phyloP scores from a whole-genome alignment of 106 monocot genomes.

The Dioscorea zingiberensis region DNA sequence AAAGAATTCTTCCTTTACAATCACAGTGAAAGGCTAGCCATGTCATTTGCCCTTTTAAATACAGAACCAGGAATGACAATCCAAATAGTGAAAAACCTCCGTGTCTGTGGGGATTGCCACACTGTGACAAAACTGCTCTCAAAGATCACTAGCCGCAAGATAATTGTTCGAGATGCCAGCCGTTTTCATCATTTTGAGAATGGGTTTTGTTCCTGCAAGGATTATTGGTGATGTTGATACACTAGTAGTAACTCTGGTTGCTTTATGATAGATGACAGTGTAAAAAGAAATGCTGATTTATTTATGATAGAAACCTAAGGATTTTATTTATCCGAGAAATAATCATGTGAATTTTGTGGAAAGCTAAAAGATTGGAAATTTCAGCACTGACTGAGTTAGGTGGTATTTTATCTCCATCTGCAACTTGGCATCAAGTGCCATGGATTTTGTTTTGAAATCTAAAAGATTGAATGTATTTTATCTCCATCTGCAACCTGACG shows the following conservation, averaged over 20 bases:
- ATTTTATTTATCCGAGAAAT: too few relatives aligned
- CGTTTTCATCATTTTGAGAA: conserved; percentile 12
- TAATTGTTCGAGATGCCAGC: conserved; percentile 7
- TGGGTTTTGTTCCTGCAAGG: conserved; percentile 3
- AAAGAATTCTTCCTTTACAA: conserved; percentile 3
- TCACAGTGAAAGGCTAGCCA: conserved; percentile 4
- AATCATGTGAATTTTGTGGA: too few relatives aligned
- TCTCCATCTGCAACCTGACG: too few relatives aligned
- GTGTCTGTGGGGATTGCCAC: conserved; percentile 10
- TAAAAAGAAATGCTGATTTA: too few relatives aligned
- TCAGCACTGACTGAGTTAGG: too few relatives aligned
- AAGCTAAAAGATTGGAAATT: too few relatives aligned
- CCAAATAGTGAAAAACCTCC: conserved; percentile 10
- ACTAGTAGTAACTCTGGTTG: neutral
- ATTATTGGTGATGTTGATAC: neutral
- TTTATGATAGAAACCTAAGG: too few relatives aligned
- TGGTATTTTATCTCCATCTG: too few relatives aligned
- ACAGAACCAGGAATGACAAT: conserved; percentile 2
- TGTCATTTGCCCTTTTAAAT: conserved; percentile 8
- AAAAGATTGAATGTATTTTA: too few relatives aligned
- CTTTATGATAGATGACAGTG: too few relatives aligned
- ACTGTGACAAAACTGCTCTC: neutral
- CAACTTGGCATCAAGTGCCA: too few relatives aligned
- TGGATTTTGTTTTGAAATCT: too few relatives aligned
- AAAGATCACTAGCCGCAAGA: conserved; percentile 3